These are phyloP conservation scores for Flueggea neowawraea DNA, from an alignment of 441 rosid species.

Conservation along the genomic window DNA sequence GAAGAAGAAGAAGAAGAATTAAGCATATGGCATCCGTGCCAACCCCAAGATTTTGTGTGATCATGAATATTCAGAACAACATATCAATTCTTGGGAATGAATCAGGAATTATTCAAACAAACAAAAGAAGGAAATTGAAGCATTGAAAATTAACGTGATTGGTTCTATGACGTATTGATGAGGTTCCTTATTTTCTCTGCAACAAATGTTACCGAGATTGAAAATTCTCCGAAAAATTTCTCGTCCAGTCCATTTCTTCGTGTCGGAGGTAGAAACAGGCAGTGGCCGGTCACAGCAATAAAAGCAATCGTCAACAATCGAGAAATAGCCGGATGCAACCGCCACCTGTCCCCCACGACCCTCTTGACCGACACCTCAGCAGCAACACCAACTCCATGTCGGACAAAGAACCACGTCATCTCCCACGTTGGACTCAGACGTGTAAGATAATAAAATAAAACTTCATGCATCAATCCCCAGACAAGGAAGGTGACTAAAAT, in stretches of 20 bases:
- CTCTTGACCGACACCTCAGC: constrained; percentile 16
- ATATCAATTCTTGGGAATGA: no score
- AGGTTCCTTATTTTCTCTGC: background rate
- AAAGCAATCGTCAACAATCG: constrained; percentile 18
- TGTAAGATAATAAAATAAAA: constrained; percentile 14
- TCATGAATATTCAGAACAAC: no score
- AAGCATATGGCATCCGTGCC: no score
- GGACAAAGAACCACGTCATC: constrained; percentile 26
- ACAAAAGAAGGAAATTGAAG: no score
- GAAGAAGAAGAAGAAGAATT: no score
- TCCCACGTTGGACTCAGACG: constrained; percentile 29
- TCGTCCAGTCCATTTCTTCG: constrained; percentile 20
- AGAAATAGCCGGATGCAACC: constrained; percentile 4
- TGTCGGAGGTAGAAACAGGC: constrained; percentile 29
- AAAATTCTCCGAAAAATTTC: constrained; percentile 13
- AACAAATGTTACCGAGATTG: background rate
- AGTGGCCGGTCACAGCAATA: constrained; percentile 17
- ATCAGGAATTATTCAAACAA: no score
- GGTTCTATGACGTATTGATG: no score
- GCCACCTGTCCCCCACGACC: background rate
- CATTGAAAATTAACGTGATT: no score
- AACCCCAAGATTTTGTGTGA: no score
- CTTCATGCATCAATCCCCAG: constrained; percentile 35
- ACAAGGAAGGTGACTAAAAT: constrained; percentile 16
- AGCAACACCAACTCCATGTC: constrained; percentile 24